phyloP scores from a whole-genome alignment of 2,329 filamentous ascomycete species.

The Ambrosiella xylebori region DNA sequence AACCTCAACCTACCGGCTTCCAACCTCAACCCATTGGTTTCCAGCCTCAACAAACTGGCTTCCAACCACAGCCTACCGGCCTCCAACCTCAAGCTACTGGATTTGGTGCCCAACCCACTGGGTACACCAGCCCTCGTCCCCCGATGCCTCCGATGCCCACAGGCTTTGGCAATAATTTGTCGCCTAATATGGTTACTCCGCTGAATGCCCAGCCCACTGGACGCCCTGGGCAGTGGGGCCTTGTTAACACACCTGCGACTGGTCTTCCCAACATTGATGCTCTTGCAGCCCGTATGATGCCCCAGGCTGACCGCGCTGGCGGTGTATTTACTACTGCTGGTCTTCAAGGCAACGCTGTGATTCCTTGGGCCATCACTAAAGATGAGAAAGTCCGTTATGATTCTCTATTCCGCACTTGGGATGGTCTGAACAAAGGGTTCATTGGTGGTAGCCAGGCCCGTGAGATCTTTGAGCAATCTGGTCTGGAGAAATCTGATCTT shows the following conservation, averaged over 20 bases:
- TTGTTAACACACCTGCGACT: conserved; percentile 80
- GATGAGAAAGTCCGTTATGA: conserved; percentile 97
- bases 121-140: conserved; percentile 70
- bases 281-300: conserved; percentile 90
- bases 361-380: conserved; percentile 97
- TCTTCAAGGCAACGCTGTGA: conserved; percentile 80
- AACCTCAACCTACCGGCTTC: conserved; percentile 17
- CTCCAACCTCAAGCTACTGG: conserved; percentile 49
- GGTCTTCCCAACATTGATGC: conserved; percentile 90
- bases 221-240: conserved; percentile 87
- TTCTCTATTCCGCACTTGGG: conserved; percentile 87
- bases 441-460: conserved; percentile 86
- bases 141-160: conserved; percentile 72
- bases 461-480: conserved; percentile 94
- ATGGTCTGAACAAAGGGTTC: conserved; percentile 81
- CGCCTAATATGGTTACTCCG: conserved; percentile 46
- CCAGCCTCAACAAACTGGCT: conserved; percentile 33
- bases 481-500: conserved; percentile 73
- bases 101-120: conserved; percentile 53
- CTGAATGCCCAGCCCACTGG: conserved; percentile 92
- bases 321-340: conserved; percentile 71
- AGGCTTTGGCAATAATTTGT: conserved; percentile 37
- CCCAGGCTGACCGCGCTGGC: conserved; percentile 76
- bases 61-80: conserved; percentile 38
- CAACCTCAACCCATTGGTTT: conserved; percentile 31